phyloP scores from a whole-genome alignment of 2,329 filamentous ascomycete genomes.

The Trichophyton equinum region DNA sequence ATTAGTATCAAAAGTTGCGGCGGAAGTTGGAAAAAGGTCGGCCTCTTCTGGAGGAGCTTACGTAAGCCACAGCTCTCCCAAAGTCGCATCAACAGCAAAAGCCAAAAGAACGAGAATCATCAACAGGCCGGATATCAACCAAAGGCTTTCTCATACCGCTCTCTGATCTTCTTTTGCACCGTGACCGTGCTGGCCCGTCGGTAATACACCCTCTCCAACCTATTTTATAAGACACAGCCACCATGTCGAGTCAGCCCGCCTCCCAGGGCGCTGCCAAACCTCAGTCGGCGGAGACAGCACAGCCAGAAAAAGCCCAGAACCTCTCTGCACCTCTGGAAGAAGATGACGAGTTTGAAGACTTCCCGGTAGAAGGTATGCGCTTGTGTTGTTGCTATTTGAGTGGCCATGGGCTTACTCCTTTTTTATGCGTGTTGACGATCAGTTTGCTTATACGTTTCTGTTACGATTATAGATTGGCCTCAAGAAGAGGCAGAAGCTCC shows the following conservation, averaged over 20 bases:
- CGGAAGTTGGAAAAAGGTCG: no score
- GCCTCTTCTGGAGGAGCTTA: no score
- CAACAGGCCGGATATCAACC: background rate
- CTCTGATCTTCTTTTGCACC: background rate
- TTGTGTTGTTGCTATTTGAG: background rate
- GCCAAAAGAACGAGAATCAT: background rate
- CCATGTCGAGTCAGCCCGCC: conserved; percentile 1
- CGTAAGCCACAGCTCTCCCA: no score
- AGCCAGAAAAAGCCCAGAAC: conserved; percentile 31
- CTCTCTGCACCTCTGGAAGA: conserved; percentile 71
- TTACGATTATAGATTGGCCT: conserved; percentile 59
- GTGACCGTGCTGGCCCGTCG: background rate
- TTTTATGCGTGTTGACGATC: background rate
- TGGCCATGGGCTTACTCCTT: background rate
- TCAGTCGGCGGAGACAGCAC: background rate
- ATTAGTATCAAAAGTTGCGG: no score
- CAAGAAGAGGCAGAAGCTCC: conserved; percentile 77
- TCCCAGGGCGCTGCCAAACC: background rate
- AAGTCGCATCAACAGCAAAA: background rate
- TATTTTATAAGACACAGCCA: background rate
- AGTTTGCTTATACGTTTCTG: background rate
- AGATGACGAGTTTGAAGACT: conserved; percentile 98
- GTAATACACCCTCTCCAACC: background rate
- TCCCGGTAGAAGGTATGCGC: conserved; percentile 74
- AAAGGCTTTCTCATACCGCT: background rate